Evolutionary conservation across 2,329 filamentous ascomycete species (phyloP).

Genomic region (Pseudogymnoascus sp.): DNA sequence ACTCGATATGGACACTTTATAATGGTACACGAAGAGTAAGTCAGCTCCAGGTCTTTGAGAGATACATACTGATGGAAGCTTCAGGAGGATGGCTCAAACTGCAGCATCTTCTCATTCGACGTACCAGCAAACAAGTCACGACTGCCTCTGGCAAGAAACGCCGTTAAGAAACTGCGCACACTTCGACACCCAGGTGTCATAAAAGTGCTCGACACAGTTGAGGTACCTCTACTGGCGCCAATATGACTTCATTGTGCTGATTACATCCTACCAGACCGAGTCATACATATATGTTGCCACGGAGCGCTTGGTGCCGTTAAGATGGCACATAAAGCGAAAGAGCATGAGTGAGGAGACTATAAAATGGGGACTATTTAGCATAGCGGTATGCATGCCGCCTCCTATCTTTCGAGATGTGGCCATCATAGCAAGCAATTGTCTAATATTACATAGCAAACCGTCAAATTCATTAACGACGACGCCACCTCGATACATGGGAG

Average conservation of each 20-base stretch:
- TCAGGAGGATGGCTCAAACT: conserved; percentile 87
- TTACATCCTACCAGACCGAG: conserved; percentile 59
- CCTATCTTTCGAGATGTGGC: too few species aligned
- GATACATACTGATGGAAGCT: conserved; percentile 16
- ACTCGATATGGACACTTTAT: conserved; percentile 93
- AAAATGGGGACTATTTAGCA: conserved; percentile 88
- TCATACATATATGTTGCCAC: conserved; percentile 94
- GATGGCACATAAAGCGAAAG: conserved; percentile 84
- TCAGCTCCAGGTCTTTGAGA: not conserved
- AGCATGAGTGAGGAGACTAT: conserved; percentile 84
- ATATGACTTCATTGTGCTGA: conserved; percentile 32
- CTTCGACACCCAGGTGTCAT: conserved; percentile 90
- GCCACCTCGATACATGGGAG: conserved; percentile 86
- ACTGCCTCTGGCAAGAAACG: conserved; percentile 83
- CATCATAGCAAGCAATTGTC: conserved; percentile 3
- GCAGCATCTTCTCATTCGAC: conserved; percentile 96
- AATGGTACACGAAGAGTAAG: conserved; percentile 82
- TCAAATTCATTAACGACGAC: conserved; percentile 95
- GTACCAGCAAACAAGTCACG: conserved; percentile 70
- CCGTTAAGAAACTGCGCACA: conserved; percentile 86
- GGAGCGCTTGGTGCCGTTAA: conserved; percentile 76
- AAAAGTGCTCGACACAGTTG: conserved; percentile 87
- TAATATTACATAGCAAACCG: conserved; percentile 54
- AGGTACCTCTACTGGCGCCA: conserved; percentile 39
- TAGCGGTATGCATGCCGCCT: conserved; percentile 46